Conservation (phyloP, 345 rosid genomes). For the Turritis glabra region DNA sequence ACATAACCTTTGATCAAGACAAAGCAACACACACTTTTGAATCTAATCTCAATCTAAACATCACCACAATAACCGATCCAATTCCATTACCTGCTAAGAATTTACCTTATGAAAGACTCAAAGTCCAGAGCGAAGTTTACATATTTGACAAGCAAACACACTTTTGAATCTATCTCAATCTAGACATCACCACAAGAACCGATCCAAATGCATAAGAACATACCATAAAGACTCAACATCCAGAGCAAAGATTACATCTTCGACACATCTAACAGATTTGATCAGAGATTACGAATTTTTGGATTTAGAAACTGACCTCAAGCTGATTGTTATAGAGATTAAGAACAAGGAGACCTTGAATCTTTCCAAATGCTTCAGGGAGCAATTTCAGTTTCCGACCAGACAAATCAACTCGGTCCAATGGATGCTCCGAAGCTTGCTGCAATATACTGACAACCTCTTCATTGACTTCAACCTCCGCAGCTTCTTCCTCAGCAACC, state of each 20-base stretch:
- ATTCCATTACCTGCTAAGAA: neutral
- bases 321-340: slow-evolving; percentile 75
- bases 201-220: neutral
- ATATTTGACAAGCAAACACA: neutral
- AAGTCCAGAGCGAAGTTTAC: neutral
- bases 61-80: neutral
- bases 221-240: neutral
- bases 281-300: neutral
- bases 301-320: slow-evolving; percentile 46
- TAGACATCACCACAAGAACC: neutral
- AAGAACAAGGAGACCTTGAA: slow-evolving; percentile 60
- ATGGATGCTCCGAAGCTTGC: slow-evolving; percentile 50
- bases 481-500: slow-evolving; percentile 27
- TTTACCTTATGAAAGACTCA: neutral
- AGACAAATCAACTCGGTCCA: slow-evolving; percentile 77
- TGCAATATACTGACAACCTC: slow-evolving; percentile 65
- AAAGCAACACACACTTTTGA: neutral
- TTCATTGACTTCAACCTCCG: slow-evolving; percentile 46
- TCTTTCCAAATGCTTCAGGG: slow-evolving; percentile 86
- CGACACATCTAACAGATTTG: neutral
- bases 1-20: slow-evolving; percentile 21
- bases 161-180: neutral
- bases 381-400: slow-evolving; percentile 53
- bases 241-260: neutral
- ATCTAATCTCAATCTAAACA: neutral